Conservation (phyloP, 768 basidiomycete genomes). For the Podaxis rugospora region DNA sequence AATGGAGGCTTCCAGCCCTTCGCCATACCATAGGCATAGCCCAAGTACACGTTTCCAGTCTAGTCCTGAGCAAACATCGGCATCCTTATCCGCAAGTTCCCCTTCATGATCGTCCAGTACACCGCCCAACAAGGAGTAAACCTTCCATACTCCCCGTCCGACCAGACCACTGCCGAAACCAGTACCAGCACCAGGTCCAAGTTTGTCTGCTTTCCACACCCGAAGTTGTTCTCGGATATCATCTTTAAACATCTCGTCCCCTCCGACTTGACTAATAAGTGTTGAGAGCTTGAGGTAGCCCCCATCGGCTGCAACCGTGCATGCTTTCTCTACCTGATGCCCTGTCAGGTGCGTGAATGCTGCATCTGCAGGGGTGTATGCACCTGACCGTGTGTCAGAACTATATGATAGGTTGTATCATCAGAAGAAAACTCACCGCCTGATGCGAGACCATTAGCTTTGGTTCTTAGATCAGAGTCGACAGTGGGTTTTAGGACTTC, state of each 20-base stretch:
- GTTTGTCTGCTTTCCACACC: constrained; percentile 73
- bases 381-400: constrained; percentile 18
- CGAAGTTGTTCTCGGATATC: constrained; percentile 73
- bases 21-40: constrained; percentile 84
- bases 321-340: constrained; percentile 83
- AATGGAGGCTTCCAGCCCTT: constrained; percentile 66
- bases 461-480: constrained; percentile 56
- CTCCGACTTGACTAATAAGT: constrained; percentile 81
- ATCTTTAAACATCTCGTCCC: constrained; percentile 66
- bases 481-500: constrained; percentile 64
- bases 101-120: constrained; percentile 53
- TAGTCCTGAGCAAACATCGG: constrained; percentile 59
- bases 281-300: constrained; percentile 85
- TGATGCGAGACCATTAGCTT: constrained; percentile 23
- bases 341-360: constrained; percentile 83
- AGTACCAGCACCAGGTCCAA: constrained; percentile 31
- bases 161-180: constrained; percentile 36
- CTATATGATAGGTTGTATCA: neutral
- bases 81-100: constrained; percentile 38
- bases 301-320: constrained; percentile 64
- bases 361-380: constrained; percentile 38
- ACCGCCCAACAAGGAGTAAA: constrained; percentile 85
- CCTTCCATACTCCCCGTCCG: constrained; percentile 56
- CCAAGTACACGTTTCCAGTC: constrained; percentile 97
- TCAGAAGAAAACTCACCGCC: constrained; percentile 17